These are phyloP conservation scores for Thalassiosira exigua DNA, from an alignment of 352 stramenopile species.

Conservation along the genomic window DNA sequence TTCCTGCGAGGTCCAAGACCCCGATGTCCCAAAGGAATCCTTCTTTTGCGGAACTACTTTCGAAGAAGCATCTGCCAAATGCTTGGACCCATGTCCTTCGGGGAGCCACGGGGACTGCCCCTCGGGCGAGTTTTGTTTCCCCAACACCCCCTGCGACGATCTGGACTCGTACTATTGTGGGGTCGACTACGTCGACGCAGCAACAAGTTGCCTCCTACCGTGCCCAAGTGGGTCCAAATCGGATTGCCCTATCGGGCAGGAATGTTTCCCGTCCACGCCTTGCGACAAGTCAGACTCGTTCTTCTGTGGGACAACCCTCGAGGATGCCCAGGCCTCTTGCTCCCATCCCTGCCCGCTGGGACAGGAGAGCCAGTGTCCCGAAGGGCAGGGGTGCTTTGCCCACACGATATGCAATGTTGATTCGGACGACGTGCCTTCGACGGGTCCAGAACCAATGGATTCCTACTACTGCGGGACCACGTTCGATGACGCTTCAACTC, in stretches of 20 bases:
- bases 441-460: constrained; percentile 44
- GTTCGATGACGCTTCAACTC: constrained; percentile 52
- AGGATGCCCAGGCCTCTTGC: constrained; percentile 10
- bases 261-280: constrained; percentile 15
- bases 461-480: constrained; percentile 55
- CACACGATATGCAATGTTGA: constrained; percentile 36
- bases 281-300: constrained; percentile 13
- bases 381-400: constrained; percentile 34
- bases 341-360: constrained; percentile 23
- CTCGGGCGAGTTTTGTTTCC: constrained; percentile 39
- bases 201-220: constrained; percentile 44
- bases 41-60: constrained; percentile 58
- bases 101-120: constrained; percentile 50
- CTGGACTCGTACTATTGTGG: constrained; percentile 53
- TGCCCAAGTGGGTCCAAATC: constrained; percentile 31
- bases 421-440: constrained; percentile 14
- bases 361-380: constrained; percentile 25
- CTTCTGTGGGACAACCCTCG: constrained; percentile 4
- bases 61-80: constrained; percentile 47
- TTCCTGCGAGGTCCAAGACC: not conserved
- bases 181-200: constrained; percentile 46
- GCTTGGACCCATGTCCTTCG: constrained; percentile 47
- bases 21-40: constrained; percentile 23
- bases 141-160: constrained; percentile 49
- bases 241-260: constrained; percentile 6